Conservation (phyloP, 2,329 filamentous ascomycete genomes). For the Aureobasidium sp. region DNA sequence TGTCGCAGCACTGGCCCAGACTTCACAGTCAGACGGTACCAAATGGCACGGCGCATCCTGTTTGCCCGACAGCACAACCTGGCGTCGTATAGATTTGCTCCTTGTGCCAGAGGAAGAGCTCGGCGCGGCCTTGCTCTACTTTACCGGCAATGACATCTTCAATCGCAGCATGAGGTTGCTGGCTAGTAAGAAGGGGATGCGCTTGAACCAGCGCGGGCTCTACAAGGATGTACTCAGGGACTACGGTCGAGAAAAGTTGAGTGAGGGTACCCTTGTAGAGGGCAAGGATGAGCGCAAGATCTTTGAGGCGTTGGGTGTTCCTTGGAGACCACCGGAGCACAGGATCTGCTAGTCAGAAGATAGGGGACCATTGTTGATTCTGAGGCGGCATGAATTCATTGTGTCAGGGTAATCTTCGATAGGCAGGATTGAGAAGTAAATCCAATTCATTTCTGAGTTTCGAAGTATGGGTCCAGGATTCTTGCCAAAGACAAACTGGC, state of each 20-base stretch:
- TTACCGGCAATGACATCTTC: constrained; percentile 92
- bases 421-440: not conserved
- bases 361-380: not conserved
- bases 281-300: constrained; percentile 69
- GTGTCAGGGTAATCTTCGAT: not conserved
- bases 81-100: constrained; percentile 79
- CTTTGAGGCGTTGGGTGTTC: constrained; percentile 74
- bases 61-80: constrained; percentile 54
- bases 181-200: constrained; percentile 73
- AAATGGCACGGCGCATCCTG: constrained; percentile 88
- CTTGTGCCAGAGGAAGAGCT: constrained; percentile 73
- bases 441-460: not conserved
- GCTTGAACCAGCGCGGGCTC: constrained; percentile 76
- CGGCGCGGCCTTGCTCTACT: constrained; percentile 86
- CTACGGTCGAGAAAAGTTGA: constrained; percentile 51
- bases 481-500: too few species aligned
- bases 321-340: constrained; percentile 72
- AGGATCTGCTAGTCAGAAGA: constrained; percentile 56
- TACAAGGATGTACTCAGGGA: constrained; percentile 64
- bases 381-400: not conserved
- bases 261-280: constrained; percentile 65
- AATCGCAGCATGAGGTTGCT: constrained; percentile 78
- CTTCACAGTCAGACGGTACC: constrained; percentile 51
- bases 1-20: constrained; percentile 56
- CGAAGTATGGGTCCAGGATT: too few species aligned